These are phyloP conservation scores for Dysphania ambrosioides DNA, from an alignment of 148 eudicot species.

Conservation along the genomic window DNA sequence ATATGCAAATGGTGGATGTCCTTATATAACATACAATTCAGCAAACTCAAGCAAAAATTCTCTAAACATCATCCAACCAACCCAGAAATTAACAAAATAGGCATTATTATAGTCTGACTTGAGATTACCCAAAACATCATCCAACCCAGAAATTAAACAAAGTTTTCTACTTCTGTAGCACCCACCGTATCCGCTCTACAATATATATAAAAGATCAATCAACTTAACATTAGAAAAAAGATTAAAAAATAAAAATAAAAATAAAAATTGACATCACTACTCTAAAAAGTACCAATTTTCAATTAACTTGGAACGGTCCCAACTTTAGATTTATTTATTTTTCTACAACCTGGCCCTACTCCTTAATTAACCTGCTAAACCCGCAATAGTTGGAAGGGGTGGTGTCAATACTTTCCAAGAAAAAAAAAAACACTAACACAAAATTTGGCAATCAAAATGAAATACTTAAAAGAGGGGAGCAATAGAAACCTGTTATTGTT, in stretches of 20 bases:
- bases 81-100: slow-evolving; percentile 54
- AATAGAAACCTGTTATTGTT: slow-evolving; percentile 25
- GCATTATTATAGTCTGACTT: slow-evolving; percentile 69
- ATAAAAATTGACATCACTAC: not conserved
- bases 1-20: not conserved
- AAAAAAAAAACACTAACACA: not conserved
- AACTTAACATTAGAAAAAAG: slow-evolving; percentile 7
- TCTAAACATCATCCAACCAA: not conserved
- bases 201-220: not conserved
- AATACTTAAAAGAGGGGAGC: not conserved
- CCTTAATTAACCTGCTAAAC: no score
- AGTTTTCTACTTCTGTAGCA: slow-evolving; percentile 28
- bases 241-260: not conserved
- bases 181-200: slow-evolving; percentile 40
- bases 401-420: not conserved
- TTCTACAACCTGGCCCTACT: no score
- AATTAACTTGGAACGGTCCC: not conserved
- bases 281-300: not conserved
- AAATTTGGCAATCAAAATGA: not conserved
- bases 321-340: not conserved
- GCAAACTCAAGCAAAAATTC: not conserved
- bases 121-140: slow-evolving; percentile 58
- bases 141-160: slow-evolving; percentile 44
- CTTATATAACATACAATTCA: not conserved
- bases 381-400: no score